Evolutionary conservation across 169 alveolate genomes (phyloP).

Genomic region (Eimeria praecox): DNA sequence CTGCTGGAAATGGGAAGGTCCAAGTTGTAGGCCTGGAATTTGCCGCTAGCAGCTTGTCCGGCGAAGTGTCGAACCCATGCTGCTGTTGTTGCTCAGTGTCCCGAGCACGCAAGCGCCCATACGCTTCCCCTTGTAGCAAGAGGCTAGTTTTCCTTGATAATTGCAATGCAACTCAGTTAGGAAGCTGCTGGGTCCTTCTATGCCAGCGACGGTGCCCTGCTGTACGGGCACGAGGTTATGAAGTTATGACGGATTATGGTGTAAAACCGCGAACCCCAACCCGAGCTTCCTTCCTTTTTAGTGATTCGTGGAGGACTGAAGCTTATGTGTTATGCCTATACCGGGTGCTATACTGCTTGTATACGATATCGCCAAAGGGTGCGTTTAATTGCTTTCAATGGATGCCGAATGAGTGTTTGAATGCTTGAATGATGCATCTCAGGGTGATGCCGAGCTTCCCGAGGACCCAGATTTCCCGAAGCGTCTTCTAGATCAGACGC

Average conservation of each 20-base stretch:
- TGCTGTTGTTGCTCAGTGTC: background rate
- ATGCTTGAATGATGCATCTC: background rate
- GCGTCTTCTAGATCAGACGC: slow-evolving; percentile 83
- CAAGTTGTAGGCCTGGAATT: background rate
- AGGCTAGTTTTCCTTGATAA: background rate
- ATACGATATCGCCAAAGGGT: no score
- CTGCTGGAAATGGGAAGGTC: background rate
- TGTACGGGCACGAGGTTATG: background rate
- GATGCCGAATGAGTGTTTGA: no score
- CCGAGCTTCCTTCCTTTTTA: no score
- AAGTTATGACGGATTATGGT: background rate
- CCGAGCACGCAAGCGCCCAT: background rate
- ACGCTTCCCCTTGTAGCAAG: background rate
- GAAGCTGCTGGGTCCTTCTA: background rate
- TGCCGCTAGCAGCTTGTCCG: background rate
- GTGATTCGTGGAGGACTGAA: no score
- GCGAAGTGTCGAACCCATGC: background rate
- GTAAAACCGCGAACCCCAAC: background rate
- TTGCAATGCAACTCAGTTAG: background rate
- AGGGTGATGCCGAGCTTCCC: slow-evolving; percentile 87
- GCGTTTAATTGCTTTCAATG: no score
- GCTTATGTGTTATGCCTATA: background rate
- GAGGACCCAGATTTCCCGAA: slow-evolving; percentile 88
- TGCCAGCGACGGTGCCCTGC: background rate
- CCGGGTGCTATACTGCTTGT: background rate